A percentile compares a stretch with the other conserved stretches of the same genome.
Evolutionary conservation across 164 flowering plant genomes (phyloP).

Genomic region (Vitis riparia): DNA sequence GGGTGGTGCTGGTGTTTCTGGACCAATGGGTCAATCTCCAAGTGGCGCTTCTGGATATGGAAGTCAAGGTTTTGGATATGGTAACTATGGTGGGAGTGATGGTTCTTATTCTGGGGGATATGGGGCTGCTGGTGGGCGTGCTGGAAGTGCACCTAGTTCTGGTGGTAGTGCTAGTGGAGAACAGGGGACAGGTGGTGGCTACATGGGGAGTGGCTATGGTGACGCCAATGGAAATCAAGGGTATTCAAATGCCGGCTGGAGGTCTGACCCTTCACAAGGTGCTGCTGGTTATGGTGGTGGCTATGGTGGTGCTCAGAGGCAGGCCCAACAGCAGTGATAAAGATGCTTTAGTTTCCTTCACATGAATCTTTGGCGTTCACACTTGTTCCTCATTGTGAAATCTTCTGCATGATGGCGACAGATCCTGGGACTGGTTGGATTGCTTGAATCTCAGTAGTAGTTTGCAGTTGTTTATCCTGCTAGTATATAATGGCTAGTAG

Average conservation of each 20-base stretch:
- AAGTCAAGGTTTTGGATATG: slow-evolving; percentile 12
- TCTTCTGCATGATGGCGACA: neutral
- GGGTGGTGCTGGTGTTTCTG: slow-evolving; percentile 4
- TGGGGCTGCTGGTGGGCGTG: slow-evolving; percentile 19
- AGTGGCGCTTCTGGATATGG: slow-evolving; percentile 12
- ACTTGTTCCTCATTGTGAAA: neutral
- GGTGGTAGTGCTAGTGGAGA: slow-evolving; percentile 4
- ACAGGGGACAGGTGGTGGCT: slow-evolving; percentile 7
- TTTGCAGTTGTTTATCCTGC: slow-evolving; percentile 4
- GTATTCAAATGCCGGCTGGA: neutral
- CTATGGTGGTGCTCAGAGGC: slow-evolving; percentile 9
- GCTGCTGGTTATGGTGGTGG: neutral
- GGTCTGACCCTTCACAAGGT: slow-evolving; percentile 2
- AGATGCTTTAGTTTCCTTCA: neutral
- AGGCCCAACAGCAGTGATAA: neutral
- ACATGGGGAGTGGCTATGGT: slow-evolving; percentile 7
- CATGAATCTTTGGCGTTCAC: neutral
- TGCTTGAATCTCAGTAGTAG: slow-evolving; percentile 14
- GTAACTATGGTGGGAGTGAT: slow-evolving; percentile 10
- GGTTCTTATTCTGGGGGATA: slow-evolving; percentile 21
- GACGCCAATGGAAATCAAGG: slow-evolving; percentile 4
- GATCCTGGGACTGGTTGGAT: slow-evolving; percentile 2
- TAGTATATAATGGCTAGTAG: slow-evolving; percentile 4
- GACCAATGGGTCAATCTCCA: slow-evolving; percentile 11
- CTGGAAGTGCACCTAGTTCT: slow-evolving; percentile 11